phyloP scores from a whole-genome alignment of 164 flowering plant genomes.

The Vitis rotundifolia region DNA sequence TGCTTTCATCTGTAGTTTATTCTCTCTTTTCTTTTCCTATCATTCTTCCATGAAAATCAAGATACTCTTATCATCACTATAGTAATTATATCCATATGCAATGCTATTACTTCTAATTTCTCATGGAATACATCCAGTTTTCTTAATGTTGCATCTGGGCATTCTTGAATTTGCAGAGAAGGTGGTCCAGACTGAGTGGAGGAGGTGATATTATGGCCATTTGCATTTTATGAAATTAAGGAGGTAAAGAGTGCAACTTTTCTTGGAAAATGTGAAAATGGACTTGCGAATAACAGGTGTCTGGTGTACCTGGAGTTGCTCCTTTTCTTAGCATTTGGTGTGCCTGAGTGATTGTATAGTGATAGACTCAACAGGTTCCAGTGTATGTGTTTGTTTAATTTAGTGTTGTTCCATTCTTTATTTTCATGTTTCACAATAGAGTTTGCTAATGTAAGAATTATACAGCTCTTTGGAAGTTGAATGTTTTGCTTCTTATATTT shows the following conservation, averaged over 20 bases:
- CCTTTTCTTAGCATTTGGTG: conserved; percentile 10
- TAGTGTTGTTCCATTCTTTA: conserved; percentile 1
- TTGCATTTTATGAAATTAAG: not conserved
- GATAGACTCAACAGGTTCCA: not conserved
- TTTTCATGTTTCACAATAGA: not conserved
- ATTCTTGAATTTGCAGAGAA: conserved; percentile 35
- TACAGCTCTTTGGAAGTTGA: not conserved
- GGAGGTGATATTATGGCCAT: conserved; percentile 32
- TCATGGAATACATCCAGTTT: too few relatives aligned
- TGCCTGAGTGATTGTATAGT: conserved; percentile 23
- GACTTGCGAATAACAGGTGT: conserved; percentile 21
- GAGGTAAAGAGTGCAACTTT: conserved; percentile 16
- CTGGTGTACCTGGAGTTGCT: conserved; percentile 12
- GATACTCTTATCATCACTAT: too few relatives aligned
- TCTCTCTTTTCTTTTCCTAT: too few relatives aligned
- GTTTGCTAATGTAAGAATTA: not conserved
- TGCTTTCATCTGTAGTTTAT: too few relatives aligned
- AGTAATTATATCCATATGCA: too few relatives aligned
- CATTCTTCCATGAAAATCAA: too few relatives aligned
- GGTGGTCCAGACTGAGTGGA: conserved; percentile 48
- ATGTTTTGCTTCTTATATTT: not conserved
- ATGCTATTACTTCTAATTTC: too few relatives aligned
- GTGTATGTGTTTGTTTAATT: conserved; percentile 14
- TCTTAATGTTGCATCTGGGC: not conserved
- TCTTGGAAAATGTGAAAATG: conserved; percentile 18